A percentile compares a stretch with the other conserved stretches of the same genome.
phyloP scores from a whole-genome alignment of 352 stramenopile genomes.

The Phytopythium delawarense region DNA sequence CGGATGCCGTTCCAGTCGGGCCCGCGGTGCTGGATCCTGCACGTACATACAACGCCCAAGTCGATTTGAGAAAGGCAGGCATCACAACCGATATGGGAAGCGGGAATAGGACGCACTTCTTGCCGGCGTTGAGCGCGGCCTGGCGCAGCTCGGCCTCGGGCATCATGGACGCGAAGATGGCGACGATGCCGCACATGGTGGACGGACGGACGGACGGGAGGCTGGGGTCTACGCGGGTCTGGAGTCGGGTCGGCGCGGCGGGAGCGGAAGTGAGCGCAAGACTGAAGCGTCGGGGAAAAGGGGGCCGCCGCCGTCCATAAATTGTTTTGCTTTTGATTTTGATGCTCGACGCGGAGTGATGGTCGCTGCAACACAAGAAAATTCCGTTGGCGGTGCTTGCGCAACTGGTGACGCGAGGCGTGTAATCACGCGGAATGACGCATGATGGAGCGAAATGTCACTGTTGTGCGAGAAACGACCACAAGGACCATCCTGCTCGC shows the following conservation, averaged over 20 bases:
- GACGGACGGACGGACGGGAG: too few relatives aligned
- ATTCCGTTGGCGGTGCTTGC: constrained; percentile 14
- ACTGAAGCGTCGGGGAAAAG: neutral
- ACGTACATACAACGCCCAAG: neutral
- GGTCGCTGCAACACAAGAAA: constrained; percentile 31
- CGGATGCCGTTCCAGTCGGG: constrained; percentile 95
- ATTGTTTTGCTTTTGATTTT: neutral
- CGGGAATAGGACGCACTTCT: constrained; percentile 41
- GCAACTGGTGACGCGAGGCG: neutral
- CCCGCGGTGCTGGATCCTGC: constrained; percentile 93
- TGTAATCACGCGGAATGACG: constrained; percentile 1
- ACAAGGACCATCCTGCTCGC: neutral
- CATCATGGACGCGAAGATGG: constrained; percentile 96
- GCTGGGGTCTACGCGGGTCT: neutral
- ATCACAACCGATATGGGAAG: neutral
- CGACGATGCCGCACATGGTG: constrained; percentile 97
- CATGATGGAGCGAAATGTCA: neutral
- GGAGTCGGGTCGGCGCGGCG: neutral
- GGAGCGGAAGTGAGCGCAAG: constrained; percentile 6
- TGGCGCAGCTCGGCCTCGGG: constrained; percentile 91
- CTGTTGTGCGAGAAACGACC: neutral
- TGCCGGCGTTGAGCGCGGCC: constrained; percentile 93
- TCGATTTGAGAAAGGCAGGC: neutral
- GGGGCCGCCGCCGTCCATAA: neutral
- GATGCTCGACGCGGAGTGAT: neutral